These are phyloP conservation scores for Excoecaria cochinchinensis DNA, from an alignment of 345 rosid genomes.

Conservation along the genomic window DNA sequence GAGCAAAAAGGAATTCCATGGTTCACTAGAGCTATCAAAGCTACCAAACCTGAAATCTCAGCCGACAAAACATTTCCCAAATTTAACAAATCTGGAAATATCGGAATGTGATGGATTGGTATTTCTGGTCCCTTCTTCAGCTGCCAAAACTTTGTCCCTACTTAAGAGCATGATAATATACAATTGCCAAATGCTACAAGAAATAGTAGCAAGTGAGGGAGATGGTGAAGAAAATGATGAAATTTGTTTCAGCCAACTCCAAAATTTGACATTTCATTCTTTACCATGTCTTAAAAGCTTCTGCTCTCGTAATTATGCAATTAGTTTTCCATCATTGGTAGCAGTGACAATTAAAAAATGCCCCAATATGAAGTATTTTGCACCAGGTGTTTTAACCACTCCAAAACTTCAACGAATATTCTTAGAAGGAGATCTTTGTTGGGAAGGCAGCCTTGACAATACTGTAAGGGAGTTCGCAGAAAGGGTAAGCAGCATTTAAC, in stretches of 20 bases:
- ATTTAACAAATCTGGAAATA: neutral
- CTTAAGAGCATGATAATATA: neutral
- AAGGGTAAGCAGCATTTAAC: neutral
- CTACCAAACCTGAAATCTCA: neutral
- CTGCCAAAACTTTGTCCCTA: neutral
- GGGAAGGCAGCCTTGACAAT: neutral
- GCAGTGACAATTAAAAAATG: neutral
- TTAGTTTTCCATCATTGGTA: conserved; percentile 8
- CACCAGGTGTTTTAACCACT: neutral
- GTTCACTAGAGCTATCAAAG: neutral
- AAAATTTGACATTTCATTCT: neutral
- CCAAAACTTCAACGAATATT: neutral
- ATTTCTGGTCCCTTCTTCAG: neutral
- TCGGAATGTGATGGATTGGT: neutral
- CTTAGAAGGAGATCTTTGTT: neutral
- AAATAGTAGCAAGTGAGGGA: neutral
- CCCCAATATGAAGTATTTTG: conserved; percentile 1
- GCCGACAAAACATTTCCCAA: neutral
- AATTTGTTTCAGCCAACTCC: conserved; percentile 5
- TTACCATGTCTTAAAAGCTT: conserved; percentile 14
- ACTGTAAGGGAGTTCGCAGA: neutral
- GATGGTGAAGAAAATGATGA: neutral
- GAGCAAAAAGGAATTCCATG: neutral
- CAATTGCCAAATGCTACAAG: conserved; percentile 10
- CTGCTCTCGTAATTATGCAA: neutral